Percentiles rank a stretch among this genome's conserved stretches.
phyloP scores from a whole-genome alignment of 768 basidiomycete species.

The Leucocoprinus birnbaumii region DNA sequence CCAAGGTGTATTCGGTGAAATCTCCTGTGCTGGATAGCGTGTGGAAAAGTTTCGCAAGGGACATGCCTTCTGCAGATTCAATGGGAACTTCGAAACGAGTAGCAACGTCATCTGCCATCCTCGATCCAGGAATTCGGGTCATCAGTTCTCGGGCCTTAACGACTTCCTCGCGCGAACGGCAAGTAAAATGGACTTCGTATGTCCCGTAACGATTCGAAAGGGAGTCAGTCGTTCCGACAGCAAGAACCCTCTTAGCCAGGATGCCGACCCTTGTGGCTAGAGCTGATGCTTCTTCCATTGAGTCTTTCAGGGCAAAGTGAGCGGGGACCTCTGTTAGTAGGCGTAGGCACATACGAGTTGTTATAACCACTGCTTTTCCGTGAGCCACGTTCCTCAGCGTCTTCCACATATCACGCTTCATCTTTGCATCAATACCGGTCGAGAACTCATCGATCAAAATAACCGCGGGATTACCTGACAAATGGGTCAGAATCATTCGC shows the following conservation, averaged over 20 bases:
- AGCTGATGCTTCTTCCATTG: constrained; percentile 83
- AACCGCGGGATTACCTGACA: constrained; percentile 68
- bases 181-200: constrained; percentile 77
- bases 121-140: constrained; percentile 56
- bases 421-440: constrained; percentile 79
- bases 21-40: constrained; percentile 47
- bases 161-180: constrained; percentile 60
- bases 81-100: constrained; percentile 76
- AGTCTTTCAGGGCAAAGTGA: constrained; percentile 40
- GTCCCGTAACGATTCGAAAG: constrained; percentile 66
- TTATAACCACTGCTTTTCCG: constrained; percentile 71
- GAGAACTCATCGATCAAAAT: constrained; percentile 83
- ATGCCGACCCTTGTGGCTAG: constrained; percentile 77
- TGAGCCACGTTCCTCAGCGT: constrained; percentile 62
- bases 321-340: not conserved
- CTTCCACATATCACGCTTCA: constrained; percentile 82
- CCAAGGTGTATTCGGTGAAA: constrained; percentile 68
- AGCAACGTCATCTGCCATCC: constrained; percentile 70
- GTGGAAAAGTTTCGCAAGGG: constrained; percentile 60
- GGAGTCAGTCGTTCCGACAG: constrained; percentile 62
- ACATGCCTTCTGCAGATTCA: constrained; percentile 31
- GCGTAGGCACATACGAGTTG: constrained; percentile 52
- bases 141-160: constrained; percentile 56
- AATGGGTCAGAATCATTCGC: not conserved
- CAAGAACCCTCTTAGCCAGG: constrained; percentile 67